These are phyloP conservation scores for Ilex paraguariensis DNA, from an alignment of 305 asterid genomes.

Conservation along the genomic window DNA sequence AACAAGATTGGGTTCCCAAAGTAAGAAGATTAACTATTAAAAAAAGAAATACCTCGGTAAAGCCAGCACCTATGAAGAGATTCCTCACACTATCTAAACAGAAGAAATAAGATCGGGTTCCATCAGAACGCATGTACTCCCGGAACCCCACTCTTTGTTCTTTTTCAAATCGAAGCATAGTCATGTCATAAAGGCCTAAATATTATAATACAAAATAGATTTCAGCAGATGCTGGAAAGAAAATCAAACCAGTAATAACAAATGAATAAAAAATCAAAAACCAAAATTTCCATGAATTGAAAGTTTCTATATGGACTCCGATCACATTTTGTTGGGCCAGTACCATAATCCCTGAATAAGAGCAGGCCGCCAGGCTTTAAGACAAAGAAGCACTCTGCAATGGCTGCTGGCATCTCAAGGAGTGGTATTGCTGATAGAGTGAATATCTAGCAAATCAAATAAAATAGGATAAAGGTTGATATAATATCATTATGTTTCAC, in stretches of 20 bases:
- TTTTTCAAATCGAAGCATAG: conserved; percentile 84
- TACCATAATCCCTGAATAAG: conserved; percentile 94
- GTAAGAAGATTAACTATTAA: too few species aligned
- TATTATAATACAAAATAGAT: conserved; percentile 8
- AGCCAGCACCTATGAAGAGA: conserved; percentile 60
- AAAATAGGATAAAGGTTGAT: too few species aligned
- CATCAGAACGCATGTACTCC: conserved; percentile 85
- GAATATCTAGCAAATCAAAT: conserved; percentile 55
- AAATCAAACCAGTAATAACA: background rate
- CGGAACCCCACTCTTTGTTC: conserved; percentile 69
- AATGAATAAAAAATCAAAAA: background rate
- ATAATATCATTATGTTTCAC: too few species aligned
- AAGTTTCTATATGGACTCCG: background rate
- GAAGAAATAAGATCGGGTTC: conserved; percentile 90
- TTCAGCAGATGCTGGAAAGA: conserved; percentile 8
- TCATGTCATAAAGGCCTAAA: conserved; percentile 91
- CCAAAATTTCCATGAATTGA: conserved; percentile 1
- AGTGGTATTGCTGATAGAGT: conserved; percentile 86
- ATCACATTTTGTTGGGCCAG: conserved; percentile 7
- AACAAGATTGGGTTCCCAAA: too few species aligned
- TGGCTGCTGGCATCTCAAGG: conserved; percentile 62
- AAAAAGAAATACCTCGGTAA: conserved; percentile 48
- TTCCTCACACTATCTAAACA: conserved; percentile 57
- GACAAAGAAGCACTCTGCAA: conserved; percentile 61
- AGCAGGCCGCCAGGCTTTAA: conserved; percentile 84